phyloP scores from a whole-genome alignment of 2,329 filamentous ascomycete species.

The Colletotrichum gigasporum region DNA sequence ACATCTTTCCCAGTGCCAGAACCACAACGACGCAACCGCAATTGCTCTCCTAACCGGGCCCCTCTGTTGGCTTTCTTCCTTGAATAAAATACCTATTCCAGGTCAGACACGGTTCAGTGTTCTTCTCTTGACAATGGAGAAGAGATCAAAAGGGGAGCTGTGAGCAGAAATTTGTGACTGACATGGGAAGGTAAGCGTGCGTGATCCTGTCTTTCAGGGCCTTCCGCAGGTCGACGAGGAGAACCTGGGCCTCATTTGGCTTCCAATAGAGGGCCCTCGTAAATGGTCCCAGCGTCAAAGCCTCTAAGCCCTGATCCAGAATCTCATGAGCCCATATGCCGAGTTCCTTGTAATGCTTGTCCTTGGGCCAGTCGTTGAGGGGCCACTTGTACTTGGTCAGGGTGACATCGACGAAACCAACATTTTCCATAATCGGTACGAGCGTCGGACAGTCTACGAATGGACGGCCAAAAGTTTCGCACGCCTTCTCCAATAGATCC shows the following conservation, averaged over 20 bases:
- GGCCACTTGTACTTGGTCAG: constrained; percentile 60
- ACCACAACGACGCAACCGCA: too few relatives aligned
- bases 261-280: constrained; percentile 39
- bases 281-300: constrained; percentile 40
- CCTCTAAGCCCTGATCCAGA: constrained; percentile 36
- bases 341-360: constrained; percentile 59
- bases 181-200: constrained; percentile 39
- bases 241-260: constrained; percentile 35
- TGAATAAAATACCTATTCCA: background rate
- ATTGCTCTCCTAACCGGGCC: too few relatives aligned
- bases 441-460: constrained; percentile 49
- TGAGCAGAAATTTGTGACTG: constrained; percentile 16
- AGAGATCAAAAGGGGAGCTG: too few relatives aligned
- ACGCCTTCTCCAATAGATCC: background rate
- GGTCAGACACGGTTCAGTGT: too few relatives aligned
- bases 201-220: constrained; percentile 38
- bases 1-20: too few relatives aligned
- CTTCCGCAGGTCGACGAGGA: constrained; percentile 36
- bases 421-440: constrained; percentile 53
- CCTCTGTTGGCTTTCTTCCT: background rate
- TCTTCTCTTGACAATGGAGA: background rate
- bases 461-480: background rate
- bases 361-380: constrained; percentile 60
- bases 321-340: constrained; percentile 37
- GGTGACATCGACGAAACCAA: constrained; percentile 62